Conservation (phyloP, 2,329 filamentous ascomycete genomes). For the Xylogone sp. region DNA sequence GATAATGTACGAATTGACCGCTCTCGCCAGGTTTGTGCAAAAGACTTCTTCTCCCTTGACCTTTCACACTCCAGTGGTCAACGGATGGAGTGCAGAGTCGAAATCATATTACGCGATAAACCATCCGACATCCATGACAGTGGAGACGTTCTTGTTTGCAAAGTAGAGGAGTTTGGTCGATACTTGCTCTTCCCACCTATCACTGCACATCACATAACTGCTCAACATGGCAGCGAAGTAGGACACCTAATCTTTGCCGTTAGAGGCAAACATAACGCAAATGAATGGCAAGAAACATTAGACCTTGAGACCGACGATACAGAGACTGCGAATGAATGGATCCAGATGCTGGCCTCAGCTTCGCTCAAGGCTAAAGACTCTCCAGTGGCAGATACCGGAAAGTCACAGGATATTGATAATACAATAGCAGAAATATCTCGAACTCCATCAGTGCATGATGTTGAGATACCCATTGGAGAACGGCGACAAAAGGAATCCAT, state of each 20-base stretch:
- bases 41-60: slow-evolving; percentile 86
- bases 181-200: slow-evolving; percentile 94
- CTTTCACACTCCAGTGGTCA: slow-evolving; percentile 87
- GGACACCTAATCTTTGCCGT: slow-evolving; percentile 85
- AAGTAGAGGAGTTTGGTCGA: slow-evolving; percentile 69
- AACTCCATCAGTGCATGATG: slow-evolving; percentile 2
- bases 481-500: slow-evolving; percentile 8
- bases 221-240: slow-evolving; percentile 66
- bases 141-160: slow-evolving; percentile 88
- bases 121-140: slow-evolving; percentile 58
- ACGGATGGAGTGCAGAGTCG: slow-evolving; percentile 81
- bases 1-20: slow-evolving; percentile 69
- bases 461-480: slow-evolving; percentile 27
- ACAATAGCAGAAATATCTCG: neutral
- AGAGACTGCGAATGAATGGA: slow-evolving; percentile 73
- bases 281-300: slow-evolving; percentile 81
- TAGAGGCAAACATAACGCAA: slow-evolving; percentile 60
- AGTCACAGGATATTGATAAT: neutral
- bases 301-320: slow-evolving; percentile 62
- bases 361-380: slow-evolving; percentile 30
- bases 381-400: slow-evolving; percentile 9
- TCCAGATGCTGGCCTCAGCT: slow-evolving; percentile 68
- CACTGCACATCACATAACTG: slow-evolving; percentile 69
- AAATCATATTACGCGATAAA: slow-evolving; percentile 82
- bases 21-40: slow-evolving; percentile 78